Base-by-base conservation (phyloP, 441 rosid species). In the Sinapis alba region DNA sequence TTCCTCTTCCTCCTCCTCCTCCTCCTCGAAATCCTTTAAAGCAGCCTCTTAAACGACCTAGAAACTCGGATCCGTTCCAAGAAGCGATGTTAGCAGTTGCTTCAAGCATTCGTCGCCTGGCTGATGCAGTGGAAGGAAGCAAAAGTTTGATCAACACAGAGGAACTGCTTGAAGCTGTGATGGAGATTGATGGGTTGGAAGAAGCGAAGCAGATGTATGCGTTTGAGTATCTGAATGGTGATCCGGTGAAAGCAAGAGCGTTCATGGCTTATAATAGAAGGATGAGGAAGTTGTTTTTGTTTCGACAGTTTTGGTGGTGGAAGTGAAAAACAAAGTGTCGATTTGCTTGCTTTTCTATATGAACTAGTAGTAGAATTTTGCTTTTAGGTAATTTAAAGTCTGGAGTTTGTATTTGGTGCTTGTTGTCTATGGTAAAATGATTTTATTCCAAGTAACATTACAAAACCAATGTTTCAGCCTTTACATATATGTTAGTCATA, bases 291-390 rank as follows among this genome's bases (percentile, higher is more conserved):
- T 68, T 83, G 43, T 92, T 87, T 80, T 80, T 92, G 79, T 88
- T 82, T 69, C 81, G 93, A 68, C 94, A 92, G 81, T 92, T 92
- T 84, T 92, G 96, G 96, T 92, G 96, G 92, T 92, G 98, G 96
- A 92, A 88, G 78, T 88, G 82, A 88, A 38, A 28, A 7, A 19
- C 12, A 50, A 9, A 1, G 9, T 36, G 18, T 21, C 18, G 26
- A 18, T 76, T 65, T 56, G 26, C 63, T 68, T n/a, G n/a, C n/a
- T n/a, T n/a, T 61, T 68, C 58, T 38, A 26, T 68, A 7, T 16
- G 21, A 66, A 54, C 12, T 6, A 15, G 51, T 45, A n/a, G 20
- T 16, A 50, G 54, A 50, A 50, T 50, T 50, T 50, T 50, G 3
- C 2, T 51, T 62, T 21, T 28, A 5, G 65, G 27, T 19, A 4